phyloP scores from a whole-genome alignment of 441 rosid species.

The Arabidopsis lyrata region DNA sequence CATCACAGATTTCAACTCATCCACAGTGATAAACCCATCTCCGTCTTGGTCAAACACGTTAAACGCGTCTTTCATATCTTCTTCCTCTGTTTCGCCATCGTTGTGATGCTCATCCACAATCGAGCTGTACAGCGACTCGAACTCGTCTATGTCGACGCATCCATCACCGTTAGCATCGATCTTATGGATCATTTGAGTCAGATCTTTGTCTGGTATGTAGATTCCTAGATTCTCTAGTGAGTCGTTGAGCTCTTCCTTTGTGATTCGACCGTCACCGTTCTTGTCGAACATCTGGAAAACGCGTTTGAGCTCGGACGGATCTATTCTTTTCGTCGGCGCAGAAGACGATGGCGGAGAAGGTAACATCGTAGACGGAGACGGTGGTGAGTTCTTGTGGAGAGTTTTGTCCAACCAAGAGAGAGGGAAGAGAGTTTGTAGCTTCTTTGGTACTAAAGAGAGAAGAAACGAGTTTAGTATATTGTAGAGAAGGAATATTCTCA shows the following conservation, averaged over 20 bases:
- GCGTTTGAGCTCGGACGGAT: constrained; percentile 55
- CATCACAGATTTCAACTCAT: constrained; percentile 69
- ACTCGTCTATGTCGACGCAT: constrained; percentile 80
- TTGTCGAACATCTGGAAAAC: constrained; percentile 79
- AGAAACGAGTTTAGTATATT: constrained; percentile 50
- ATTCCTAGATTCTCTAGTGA: constrained; percentile 79
- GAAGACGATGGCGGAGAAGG: neutral
- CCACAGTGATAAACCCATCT: constrained; percentile 76
- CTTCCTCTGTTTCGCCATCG: constrained; percentile 59
- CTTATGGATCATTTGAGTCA: constrained; percentile 68
- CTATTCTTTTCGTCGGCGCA: constrained; percentile 49
- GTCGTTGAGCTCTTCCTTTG: constrained; percentile 65
- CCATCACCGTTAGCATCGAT: constrained; percentile 77
- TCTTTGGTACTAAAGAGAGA: constrained; percentile 54
- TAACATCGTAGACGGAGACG: constrained; percentile 16
- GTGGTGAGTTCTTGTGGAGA: constrained; percentile 35
- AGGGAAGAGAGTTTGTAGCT: constrained; percentile 49
- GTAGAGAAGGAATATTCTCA: constrained; percentile 54
- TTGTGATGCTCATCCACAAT: constrained; percentile 53
- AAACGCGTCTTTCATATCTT: constrained; percentile 77
- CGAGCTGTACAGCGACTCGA: constrained; percentile 61
- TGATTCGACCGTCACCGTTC: constrained; percentile 76
- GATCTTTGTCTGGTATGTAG: constrained; percentile 66
- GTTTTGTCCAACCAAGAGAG: constrained; percentile 48
- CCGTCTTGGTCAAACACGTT: constrained; percentile 78